phyloP scores from a whole-genome alignment of 2,329 filamentous ascomycete species.

The Domatiomyces catenatus region DNA sequence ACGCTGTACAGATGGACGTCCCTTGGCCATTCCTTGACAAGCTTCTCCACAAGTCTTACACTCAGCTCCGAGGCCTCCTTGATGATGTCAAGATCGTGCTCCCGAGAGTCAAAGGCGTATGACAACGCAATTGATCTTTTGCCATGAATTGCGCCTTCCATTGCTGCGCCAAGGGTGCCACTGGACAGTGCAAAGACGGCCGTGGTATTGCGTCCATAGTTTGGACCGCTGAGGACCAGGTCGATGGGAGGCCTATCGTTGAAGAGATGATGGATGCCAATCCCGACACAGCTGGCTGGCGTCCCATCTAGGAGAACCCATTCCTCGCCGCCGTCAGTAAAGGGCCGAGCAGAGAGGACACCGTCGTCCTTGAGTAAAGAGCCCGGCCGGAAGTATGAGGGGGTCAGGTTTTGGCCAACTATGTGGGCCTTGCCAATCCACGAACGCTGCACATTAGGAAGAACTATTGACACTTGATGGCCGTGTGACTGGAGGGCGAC shows the following conservation, averaged over 20 bases:
- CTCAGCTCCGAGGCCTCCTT: conserved; percentile 58
- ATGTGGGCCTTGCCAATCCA: conserved; percentile 99
- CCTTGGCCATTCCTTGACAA: conserved; percentile 57
- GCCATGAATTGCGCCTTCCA: conserved; percentile 61
- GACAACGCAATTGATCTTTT: conserved; percentile 63
- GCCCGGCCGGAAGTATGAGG: conserved; percentile 62
- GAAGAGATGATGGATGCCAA: conserved; percentile 69
- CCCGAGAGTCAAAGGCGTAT: conserved; percentile 76
- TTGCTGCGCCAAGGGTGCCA: conserved; percentile 60
- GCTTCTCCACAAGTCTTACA: conserved; percentile 61
- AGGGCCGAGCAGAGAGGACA: conserved; percentile 46
- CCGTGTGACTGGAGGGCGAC: conserved; percentile 54
- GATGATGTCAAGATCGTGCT: conserved; percentile 72
- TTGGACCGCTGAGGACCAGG: conserved; percentile 63
- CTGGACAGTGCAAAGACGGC: conserved; percentile 64
- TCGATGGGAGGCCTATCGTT: conserved; percentile 55
- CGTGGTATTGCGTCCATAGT: conserved; percentile 71
- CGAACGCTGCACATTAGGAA: conserved; percentile 80
- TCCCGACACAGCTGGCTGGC: conserved; percentile 66
- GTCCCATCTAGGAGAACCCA: conserved; percentile 73
- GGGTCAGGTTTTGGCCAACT: conserved; percentile 73
- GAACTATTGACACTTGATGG: conserved; percentile 77
- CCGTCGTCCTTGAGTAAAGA: conserved; percentile 50
- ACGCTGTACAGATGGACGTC: conserved; percentile 77
- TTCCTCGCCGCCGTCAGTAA: conserved; percentile 46